phyloP scores from a whole-genome alignment of 441 rosid species.

The Populus hybrid region DNA sequence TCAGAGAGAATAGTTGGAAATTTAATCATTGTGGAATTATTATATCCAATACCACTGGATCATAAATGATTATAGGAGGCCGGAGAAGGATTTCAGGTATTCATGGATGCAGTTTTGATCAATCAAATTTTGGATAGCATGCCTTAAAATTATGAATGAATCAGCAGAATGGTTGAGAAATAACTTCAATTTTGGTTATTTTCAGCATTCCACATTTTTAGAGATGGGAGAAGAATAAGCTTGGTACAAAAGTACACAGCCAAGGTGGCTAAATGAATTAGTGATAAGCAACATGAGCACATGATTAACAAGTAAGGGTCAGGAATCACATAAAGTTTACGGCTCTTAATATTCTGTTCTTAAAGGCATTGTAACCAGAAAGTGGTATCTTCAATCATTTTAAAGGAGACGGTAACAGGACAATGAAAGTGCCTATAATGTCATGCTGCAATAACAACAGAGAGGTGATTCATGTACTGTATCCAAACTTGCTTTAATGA shows the following conservation, averaged over 20 bases:
- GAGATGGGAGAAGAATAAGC: background rate
- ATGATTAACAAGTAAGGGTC: background rate
- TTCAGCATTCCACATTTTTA: background rate
- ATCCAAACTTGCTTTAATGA: too few relatives aligned
- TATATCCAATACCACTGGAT: background rate
- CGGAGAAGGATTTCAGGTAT: background rate
- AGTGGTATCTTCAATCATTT: background rate
- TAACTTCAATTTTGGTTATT: background rate
- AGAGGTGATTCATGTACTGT: too few relatives aligned
- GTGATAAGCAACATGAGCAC: background rate
- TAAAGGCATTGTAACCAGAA: background rate
- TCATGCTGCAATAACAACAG: background rate
- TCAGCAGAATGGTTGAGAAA: background rate
- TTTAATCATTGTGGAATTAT: background rate
- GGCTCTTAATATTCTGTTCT: background rate
- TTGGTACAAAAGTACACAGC: background rate
- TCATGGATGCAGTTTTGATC: background rate
- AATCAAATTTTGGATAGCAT: background rate
- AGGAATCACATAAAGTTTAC: background rate
- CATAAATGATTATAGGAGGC: background rate
- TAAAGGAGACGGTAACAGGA: background rate
- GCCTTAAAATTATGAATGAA: background rate
- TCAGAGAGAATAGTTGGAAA: background rate
- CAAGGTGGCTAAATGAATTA: background rate
- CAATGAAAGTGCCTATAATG: background rate